Percentiles rank a stretch among this genome's conserved stretches.
Evolutionary conservation across 768 basidiomycete species (phyloP).

Genomic region (Suillus subalutaceus): DNA sequence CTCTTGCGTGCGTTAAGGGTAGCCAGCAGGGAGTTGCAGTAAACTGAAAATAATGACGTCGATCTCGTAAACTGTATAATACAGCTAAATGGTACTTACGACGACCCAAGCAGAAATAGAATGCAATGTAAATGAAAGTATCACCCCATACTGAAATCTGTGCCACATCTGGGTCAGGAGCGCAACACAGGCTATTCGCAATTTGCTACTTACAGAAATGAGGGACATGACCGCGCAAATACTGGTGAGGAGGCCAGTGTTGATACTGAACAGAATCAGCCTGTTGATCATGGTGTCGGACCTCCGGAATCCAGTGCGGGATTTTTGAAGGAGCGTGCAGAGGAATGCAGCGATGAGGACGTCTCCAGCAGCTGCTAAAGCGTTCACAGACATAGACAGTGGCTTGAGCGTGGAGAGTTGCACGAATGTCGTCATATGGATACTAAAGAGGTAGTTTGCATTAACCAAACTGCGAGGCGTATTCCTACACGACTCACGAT

Average conservation of each 20-base stretch:
- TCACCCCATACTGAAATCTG: slow-evolving; percentile 51
- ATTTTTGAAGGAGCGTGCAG: slow-evolving; percentile 46
- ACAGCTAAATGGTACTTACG: slow-evolving; percentile 39
- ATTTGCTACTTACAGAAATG: slow-evolving; percentile 41
- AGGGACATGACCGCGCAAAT: slow-evolving; percentile 59
- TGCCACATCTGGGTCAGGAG: not conserved
- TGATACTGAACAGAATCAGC: slow-evolving; percentile 57
- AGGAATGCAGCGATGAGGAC: slow-evolving; percentile 52
- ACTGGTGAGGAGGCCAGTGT: slow-evolving; percentile 42
- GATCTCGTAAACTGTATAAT: not conserved
- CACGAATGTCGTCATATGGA: slow-evolving; percentile 41
- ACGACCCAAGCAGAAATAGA: slow-evolving; percentile 63
- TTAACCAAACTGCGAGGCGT: slow-evolving; percentile 10
- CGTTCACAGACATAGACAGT: slow-evolving; percentile 55
- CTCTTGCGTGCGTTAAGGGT: slow-evolving; percentile 58
- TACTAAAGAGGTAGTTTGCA: slow-evolving; percentile 30
- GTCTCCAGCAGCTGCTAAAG: slow-evolving; percentile 48
- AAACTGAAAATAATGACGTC: slow-evolving; percentile 41
- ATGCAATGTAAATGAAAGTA: slow-evolving; percentile 59
- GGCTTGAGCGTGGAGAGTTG: slow-evolving; percentile 51
- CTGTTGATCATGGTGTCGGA: slow-evolving; percentile 56
- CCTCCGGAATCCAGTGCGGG: slow-evolving; percentile 57
- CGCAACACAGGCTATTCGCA: not conserved
- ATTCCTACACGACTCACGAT: slow-evolving; percentile 32
- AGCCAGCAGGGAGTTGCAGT: slow-evolving; percentile 62